Conservation (phyloP, 495 filamentous ascomycete species). For the Penicillium dipodomyicola region DNA sequence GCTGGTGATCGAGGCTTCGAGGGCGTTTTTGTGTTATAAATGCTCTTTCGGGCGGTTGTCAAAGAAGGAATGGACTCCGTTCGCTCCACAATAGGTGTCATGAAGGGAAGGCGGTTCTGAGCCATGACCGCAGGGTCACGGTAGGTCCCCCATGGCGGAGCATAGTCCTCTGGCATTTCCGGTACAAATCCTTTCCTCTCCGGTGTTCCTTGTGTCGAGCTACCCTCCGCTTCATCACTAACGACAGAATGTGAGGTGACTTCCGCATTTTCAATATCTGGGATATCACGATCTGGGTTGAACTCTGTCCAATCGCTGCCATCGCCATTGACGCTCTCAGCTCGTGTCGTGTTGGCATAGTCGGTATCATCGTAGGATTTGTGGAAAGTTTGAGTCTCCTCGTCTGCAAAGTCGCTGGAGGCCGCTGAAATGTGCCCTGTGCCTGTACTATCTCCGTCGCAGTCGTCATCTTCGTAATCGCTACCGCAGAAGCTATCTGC, state of each 20-base stretch:
- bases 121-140: constrained; percentile 71
- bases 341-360: constrained; percentile 43
- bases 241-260: constrained; percentile 34
- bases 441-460: constrained; percentile 77
- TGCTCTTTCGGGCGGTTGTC: constrained; percentile 54
- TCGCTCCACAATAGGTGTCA: constrained; percentile 96
- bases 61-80: constrained; percentile 77
- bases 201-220: constrained; percentile 24
- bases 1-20: constrained; percentile 48
- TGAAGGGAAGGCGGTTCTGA: constrained; percentile 89
- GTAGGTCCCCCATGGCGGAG: constrained; percentile 69
- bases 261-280: constrained; percentile 38
- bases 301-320: constrained; percentile 79
- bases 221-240: constrained; percentile 23
- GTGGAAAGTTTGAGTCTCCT: constrained; percentile 51
- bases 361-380: constrained; percentile 44
- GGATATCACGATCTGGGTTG: constrained; percentile 68
- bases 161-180: constrained; percentile 81
- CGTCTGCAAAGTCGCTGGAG: constrained; percentile 64
- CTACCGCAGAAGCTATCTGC: constrained; percentile 49
- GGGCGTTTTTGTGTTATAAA: constrained; percentile 70
- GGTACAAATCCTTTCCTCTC: constrained; percentile 55
- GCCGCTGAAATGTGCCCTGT: constrained; percentile 64
- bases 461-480: constrained; percentile 69
- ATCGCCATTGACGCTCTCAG: constrained; percentile 57